Evolutionary conservation across 2,329 filamentous ascomycete genomes (phyloP).

Genomic region (Phialocephala subalpina): DNA sequence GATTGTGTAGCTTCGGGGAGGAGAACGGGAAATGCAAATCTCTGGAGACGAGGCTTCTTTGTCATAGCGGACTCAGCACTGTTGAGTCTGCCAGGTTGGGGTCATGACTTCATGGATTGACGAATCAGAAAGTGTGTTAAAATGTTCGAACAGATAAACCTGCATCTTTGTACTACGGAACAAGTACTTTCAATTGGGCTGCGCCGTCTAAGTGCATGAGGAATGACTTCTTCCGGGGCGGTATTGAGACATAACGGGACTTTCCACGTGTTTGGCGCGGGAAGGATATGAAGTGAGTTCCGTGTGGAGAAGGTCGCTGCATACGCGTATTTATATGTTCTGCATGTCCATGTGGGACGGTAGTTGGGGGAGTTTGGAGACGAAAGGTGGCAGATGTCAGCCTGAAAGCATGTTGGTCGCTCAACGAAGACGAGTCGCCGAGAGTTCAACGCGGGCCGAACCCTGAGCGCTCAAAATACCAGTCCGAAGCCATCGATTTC

Average conservation of each 20-base stretch:
- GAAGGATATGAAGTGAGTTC: background rate
- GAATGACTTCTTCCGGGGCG: background rate
- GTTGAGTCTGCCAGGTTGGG: background rate
- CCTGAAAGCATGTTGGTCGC: background rate
- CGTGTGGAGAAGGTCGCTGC: background rate
- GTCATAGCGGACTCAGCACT: constrained; percentile 6
- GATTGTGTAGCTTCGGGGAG: background rate
- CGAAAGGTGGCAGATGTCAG: background rate
- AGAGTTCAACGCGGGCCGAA: background rate
- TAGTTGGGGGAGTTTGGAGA: background rate
- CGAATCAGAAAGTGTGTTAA: background rate
- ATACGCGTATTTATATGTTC: background rate
- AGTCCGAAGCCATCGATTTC: background rate
- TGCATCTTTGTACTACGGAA: background rate
- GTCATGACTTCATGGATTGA: constrained; percentile 8
- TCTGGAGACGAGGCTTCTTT: constrained; percentile 7
- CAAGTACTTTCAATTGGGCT: background rate
- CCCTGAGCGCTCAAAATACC: no score
- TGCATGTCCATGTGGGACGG: constrained; percentile 2
- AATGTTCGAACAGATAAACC: background rate
- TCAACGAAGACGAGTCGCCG: background rate
- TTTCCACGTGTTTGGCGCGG: constrained; percentile 3
- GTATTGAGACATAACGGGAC: background rate
- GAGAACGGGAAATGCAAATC: background rate
- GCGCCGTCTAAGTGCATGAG: constrained; percentile 1